Evolutionary conservation across 352 stramenopile genomes (phyloP), one percentile per base, ranked within the genome.

Genomic region (Pythium sp.): DNA sequence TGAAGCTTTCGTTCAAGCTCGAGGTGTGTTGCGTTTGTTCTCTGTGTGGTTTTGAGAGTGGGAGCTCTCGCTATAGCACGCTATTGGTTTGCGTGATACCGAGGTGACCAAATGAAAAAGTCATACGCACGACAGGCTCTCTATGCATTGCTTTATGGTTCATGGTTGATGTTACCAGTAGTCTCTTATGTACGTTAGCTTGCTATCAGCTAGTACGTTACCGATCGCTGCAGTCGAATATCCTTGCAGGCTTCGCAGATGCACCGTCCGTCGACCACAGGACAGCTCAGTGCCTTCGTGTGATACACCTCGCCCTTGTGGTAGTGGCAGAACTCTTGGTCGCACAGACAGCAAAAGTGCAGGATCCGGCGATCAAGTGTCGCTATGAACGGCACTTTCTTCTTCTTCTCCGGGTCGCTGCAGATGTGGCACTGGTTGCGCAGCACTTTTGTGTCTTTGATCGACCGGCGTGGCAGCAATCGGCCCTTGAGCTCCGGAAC

Each of bases 311-410:
- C 78, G 38, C 81, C 83, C 67, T 89, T 91, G 77, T 95, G 87
- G 64, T 90, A 90, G 47, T 93, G 86, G 59, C 87, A 95, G 68
- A 95, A 95, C 65, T 93, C 82, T 34, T 73, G 79, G 60, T 95
- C 84, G 71, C 87, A 95, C 9, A 87, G 71, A 1, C 73, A 92
- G 76, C 87, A 95, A 46, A 91, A 93, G 74, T 95, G 87, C 67
- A 95, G 72, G 59, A 93, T 91, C 9, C 74, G 79, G 18, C 81
- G 76, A 54, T 94, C 81, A 24, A 93, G 72, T 24, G 74, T 88
- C 0, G 84, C 83, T 12, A 72, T 82, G 67, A 92, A 86, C 36
- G 83, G 80, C 62, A 91, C 71, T 18, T 80, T 83, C 69, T 92
- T 93, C 73, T 80, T 86, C 70, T 81, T 79, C 26, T 69, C 69